Conservation (phyloP, 2,329 filamentous ascomycete species). For the Neoscytalidium dimidiatum region DNA sequence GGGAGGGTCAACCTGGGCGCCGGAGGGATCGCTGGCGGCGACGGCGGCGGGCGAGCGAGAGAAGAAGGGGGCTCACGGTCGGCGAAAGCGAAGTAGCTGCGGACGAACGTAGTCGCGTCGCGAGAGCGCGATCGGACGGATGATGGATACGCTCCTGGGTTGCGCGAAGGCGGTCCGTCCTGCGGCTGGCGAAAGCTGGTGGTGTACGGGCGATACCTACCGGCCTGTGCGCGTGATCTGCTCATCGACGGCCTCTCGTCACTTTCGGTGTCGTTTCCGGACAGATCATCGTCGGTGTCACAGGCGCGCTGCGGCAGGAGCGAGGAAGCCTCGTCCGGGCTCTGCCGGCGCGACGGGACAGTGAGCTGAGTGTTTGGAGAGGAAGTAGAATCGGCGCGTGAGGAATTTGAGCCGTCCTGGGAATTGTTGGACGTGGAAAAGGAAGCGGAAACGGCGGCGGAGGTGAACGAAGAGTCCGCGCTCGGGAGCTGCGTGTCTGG, state of each 20-base stretch:
- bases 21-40: not conserved
- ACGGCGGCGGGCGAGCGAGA: not conserved
- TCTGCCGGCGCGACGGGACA: constrained; percentile 41
- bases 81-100: constrained; percentile 29
- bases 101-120: constrained; percentile 33
- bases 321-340: constrained; percentile 43
- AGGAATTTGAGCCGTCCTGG: constrained; percentile 3
- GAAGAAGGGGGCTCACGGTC: not conserved
- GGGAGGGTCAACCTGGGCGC: not conserved
- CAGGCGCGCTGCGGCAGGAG: constrained; percentile 46
- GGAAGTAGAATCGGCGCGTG: constrained; percentile 27
- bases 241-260: not conserved
- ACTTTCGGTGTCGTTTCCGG: constrained; percentile 2
- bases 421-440: constrained; percentile 30
- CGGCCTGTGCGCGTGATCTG: constrained; percentile 18
- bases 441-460: constrained; percentile 58
- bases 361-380: constrained; percentile 42
- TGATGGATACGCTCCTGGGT: constrained; percentile 32
- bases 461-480: constrained; percentile 79
- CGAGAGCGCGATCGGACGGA: constrained; percentile 30
- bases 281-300: constrained; percentile 47
- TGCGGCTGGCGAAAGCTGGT: not conserved
- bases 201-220: constrained; percentile 21
- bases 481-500: constrained; percentile 81
- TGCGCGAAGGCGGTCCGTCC: constrained; percentile 28